A percentile compares a stretch with the other conserved stretches of the same genome.
phyloP scores from a whole-genome alignment of 768 basidiomycete species.

The Russula brevipes region DNA sequence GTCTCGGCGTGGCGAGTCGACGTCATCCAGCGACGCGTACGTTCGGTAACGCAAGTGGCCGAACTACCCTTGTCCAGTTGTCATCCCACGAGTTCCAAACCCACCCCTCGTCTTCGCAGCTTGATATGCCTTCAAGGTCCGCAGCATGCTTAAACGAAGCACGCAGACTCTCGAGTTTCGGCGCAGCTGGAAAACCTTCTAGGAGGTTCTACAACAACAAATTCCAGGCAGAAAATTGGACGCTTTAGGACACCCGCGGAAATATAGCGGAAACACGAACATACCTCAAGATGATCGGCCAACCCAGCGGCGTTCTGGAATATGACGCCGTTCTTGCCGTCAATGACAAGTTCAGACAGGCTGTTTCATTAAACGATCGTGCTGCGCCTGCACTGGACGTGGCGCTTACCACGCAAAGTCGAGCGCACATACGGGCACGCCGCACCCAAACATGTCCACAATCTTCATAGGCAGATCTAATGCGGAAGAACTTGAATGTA shows the following conservation, averaged over 20 bases:
- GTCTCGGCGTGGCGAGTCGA: slow-evolving; percentile 8
- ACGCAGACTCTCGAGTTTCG: slow-evolving; percentile 16
- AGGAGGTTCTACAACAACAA: slow-evolving; percentile 20
- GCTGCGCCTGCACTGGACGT: not conserved
- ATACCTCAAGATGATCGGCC: slow-evolving; percentile 65
- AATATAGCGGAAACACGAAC: slow-evolving; percentile 25
- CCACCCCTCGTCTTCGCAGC: slow-evolving; percentile 10
- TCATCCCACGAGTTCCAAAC: slow-evolving; percentile 26
- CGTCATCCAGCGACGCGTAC: slow-evolving; percentile 19
- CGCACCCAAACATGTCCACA: slow-evolving; percentile 99
- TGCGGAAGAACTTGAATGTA: slow-evolving; percentile 87
- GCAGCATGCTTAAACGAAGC: slow-evolving; percentile 9
- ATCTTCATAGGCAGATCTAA: slow-evolving; percentile 98
- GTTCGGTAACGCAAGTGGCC: slow-evolving; percentile 21
- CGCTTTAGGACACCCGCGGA: not conserved
- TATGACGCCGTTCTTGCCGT: slow-evolving; percentile 76
- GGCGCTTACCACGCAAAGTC: slow-evolving; percentile 73
- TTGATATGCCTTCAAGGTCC: not conserved
- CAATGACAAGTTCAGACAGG: slow-evolving; percentile 79
- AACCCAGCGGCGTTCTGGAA: slow-evolving; percentile 67
- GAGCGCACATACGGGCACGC: slow-evolving; percentile 87
- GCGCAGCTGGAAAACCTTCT: slow-evolving; percentile 15
- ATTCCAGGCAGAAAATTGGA: not conserved
- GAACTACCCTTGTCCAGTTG: slow-evolving; percentile 27
- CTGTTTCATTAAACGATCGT: slow-evolving; percentile 37